Percentiles rank a stretch among this genome's conserved stretches.
These are phyloP conservation scores for Juncus effusus DNA, from an alignment of 176 grass and related monocot species.

Conservation along the genomic window DNA sequence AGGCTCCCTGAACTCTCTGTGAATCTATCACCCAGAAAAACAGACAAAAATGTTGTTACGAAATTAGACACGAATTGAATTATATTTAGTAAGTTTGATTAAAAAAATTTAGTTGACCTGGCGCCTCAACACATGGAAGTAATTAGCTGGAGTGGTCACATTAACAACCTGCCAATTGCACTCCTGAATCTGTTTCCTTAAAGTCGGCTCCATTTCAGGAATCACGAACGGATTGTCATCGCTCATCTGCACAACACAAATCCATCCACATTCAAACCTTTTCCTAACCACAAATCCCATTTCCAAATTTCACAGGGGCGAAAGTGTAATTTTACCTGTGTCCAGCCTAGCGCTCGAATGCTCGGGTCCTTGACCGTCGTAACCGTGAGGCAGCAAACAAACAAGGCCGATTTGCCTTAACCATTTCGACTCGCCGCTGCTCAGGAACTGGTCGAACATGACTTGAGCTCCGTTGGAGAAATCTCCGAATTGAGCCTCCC, in stretches of 20 bases:
- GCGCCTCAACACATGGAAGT: slow-evolving; percentile 81
- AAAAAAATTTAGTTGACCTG: slow-evolving; percentile 51
- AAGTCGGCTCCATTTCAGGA: slow-evolving; percentile 93
- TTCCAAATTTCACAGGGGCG: not conserved
- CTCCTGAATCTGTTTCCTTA: slow-evolving; percentile 92
- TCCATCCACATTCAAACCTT: slow-evolving; percentile 4
- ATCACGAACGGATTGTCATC: slow-evolving; percentile 90
- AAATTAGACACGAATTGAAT: not conserved
- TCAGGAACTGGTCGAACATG: slow-evolving; percentile 97
- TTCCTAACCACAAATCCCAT: not conserved
- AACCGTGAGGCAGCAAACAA: slow-evolving; percentile 81
- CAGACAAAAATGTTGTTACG: not conserved
- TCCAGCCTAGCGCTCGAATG: slow-evolving; percentile 89
- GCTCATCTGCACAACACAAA: slow-evolving; percentile 64
- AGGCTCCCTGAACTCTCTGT: slow-evolving; percentile 84
- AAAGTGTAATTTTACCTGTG: slow-evolving; percentile 50
- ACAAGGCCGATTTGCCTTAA: slow-evolving; percentile 84
- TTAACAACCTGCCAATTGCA: slow-evolving; percentile 98
- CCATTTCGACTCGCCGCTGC: slow-evolving; percentile 96
- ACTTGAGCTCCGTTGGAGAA: slow-evolving; percentile 94
- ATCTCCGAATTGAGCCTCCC: slow-evolving; percentile 98
- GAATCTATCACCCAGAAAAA: slow-evolving; percentile 43
- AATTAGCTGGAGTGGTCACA: slow-evolving; percentile 96
- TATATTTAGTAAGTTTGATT: slow-evolving; percentile 2
- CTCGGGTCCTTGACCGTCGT: slow-evolving; percentile 94